These are phyloP conservation scores for Lophium mytilinum DNA, from an alignment of 495 filamentous ascomycete genomes.

Conservation along the genomic window DNA sequence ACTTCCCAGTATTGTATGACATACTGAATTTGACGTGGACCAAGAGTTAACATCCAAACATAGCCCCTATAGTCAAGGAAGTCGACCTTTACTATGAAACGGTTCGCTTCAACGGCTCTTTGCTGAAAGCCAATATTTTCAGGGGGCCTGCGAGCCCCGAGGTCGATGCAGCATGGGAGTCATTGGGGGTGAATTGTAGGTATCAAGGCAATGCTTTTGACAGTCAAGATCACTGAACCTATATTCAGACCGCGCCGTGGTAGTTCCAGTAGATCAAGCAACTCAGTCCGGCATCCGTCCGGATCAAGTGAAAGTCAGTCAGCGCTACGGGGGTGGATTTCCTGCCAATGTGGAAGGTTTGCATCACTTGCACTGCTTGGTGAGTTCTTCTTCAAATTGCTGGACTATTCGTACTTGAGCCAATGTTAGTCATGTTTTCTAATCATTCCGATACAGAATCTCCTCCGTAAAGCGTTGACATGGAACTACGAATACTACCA, in stretches of 20 bases:
- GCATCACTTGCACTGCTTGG: conserved; percentile 51
- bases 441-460: conserved; percentile 33
- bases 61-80: conserved; percentile 35
- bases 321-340: conserved; percentile 47
- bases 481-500: conserved; percentile 53
- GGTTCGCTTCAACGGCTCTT: conserved; percentile 42
- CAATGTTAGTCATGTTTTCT: neutral
- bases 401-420: neutral
- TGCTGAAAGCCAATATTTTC: conserved; percentile 46
- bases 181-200: conserved; percentile 45
- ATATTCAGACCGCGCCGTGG: conserved; percentile 34
- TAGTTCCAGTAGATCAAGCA: conserved; percentile 36
- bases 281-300: conserved; percentile 34
- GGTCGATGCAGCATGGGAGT: conserved; percentile 51
- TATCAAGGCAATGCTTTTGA: neutral
- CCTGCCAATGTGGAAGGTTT: conserved; percentile 48
- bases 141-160: conserved; percentile 44
- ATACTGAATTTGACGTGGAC: neutral
- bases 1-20: conserved; percentile 17
- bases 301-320: conserved; percentile 44
- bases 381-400: conserved; percentile 13
- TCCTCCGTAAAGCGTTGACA: conserved; percentile 46
- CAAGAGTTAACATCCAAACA: neutral
- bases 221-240: neutral
- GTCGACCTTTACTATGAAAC: conserved; percentile 30